Evolutionary conservation across 2,329 filamentous ascomycete species (phyloP), one percentile per base, ranked within the genome.

Genomic region (Dothidotthia symphoricarpi): DNA sequence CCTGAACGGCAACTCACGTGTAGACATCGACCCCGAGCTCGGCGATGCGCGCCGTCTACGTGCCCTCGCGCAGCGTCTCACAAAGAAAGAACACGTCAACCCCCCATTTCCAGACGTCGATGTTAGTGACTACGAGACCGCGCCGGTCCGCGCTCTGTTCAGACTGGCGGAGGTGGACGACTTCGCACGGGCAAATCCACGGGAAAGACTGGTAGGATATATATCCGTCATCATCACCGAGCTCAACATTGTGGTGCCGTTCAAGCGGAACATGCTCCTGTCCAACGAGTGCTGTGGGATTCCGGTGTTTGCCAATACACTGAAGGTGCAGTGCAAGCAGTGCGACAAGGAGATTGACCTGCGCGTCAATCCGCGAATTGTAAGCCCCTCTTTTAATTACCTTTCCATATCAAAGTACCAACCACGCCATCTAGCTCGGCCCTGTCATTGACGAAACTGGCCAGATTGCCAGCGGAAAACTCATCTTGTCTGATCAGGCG

Each of bases 21-120:
- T 83, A 9, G 75, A 82, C 40, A 66, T 82, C 17, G 71, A 83
- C 45, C 80, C 80, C 0, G 53, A 66, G 2, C 73, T 77, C 24
- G 61, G 64, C 1, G 79, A 82, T 43, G 74, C 75, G 1, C 58
- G 69, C 13, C 80, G 77, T 71, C 66, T 83, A 16, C 71, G 73
- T 28, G 64, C 64, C 8, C 75, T 74, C 58, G 72, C 76, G 1
- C 63, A 66, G 12, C 66, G 68, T 0, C 63, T 76, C 45, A 71
- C 63, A 9, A 75, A 70, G 55, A 74, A 69, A 43, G 74, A 78
- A 40, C 71, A 71, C 16, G 56, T 80, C 36, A 74, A 75, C 24
- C 68, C 74, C 0, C 61, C 69, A 0, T 79, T 80, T 45, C 71
- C 73, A 0, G 43, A 63, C 6, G 66, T 66, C 19, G 49, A 59